These are phyloP conservation scores for Aureobasidium sp. DNA, from an alignment of 2,329 filamentous ascomycete genomes.

Conservation along the genomic window DNA sequence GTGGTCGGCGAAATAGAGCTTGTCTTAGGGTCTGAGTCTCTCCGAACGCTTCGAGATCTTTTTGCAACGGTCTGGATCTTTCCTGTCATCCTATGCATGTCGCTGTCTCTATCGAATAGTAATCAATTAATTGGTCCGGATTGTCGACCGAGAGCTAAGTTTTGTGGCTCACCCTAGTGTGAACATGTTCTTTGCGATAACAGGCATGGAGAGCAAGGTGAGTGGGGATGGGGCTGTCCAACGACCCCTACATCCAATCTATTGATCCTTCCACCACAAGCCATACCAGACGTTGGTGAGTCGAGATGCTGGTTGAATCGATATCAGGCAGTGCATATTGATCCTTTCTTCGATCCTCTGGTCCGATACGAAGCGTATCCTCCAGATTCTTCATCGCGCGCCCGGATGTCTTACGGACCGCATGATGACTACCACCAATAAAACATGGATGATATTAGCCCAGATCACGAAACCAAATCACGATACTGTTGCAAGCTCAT, in stretches of 20 bases:
- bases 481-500: background rate
- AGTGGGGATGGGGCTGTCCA: background rate
- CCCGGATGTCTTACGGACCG: background rate
- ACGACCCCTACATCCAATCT: background rate
- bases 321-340: background rate
- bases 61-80: background rate
- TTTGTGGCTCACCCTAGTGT: background rate
- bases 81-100: background rate
- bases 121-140: background rate
- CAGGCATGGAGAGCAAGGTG: background rate
- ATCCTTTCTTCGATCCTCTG: background rate
- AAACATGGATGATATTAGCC: background rate
- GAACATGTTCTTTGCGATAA: background rate
- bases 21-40: background rate
- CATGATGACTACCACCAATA: background rate
- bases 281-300: background rate
- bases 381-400: background rate
- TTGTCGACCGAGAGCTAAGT: background rate
- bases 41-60: background rate
- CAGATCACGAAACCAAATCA: background rate
- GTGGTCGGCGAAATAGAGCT: background rate
- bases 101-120: slow-evolving; percentile 2
- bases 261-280: background rate
- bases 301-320: background rate
- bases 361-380: background rate